Base-by-base conservation (phyloP, 345 rosid genomes). In the Conringia planisiliqua region DNA sequence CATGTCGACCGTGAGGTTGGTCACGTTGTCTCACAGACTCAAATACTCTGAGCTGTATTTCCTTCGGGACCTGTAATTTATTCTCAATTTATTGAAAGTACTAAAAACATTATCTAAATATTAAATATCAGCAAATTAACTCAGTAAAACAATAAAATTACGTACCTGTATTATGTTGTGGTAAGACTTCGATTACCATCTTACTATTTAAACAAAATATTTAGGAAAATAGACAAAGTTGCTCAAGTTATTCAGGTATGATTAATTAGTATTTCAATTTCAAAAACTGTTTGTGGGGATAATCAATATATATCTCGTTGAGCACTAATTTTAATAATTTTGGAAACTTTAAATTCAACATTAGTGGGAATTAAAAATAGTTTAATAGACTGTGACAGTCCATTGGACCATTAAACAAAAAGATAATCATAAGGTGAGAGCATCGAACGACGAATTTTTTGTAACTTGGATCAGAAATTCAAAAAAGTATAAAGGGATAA, bases 371-470 rank as follows among this genome's bases (percentile, higher is more conserved):
- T 4, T 64, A n/a, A 73, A 60, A 14, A 73, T 33, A 11, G 51
- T 44, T 65, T 65, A 65, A 16, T 55, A 44, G 65, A 65, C 40
- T 16, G 50, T 66, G 59, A 74, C 72, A 74, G 72, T 66, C 59
- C 42, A 74, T 66, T 66, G 48, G 59, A 66, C 72, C 59, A 46
- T 46, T 56, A 57, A 56, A 62, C 54, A 54, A 63, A 66, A 22
- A 56, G 59, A 67, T 54, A 42, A 17, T 33, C 58, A 48, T 33
- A 39, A 66, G 70, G 46, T 46, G 38, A 48, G 57, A 65, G 44
- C 62, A 56, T 56, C 66, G 71, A 65, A 71, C 78, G 13, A 74
- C 72, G 72, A 74, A 74, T 56, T 66, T 66, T 74, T 74, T 13
- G 72, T 57, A 57, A 74, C 78, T 74, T 74, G 78, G 33, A 66